Percentiles rank a stretch among this genome's conserved stretches.
These are phyloP conservation scores for Musa itinerans DNA, from an alignment of 176 grass and related monocot genomes.

Conservation along the genomic window DNA sequence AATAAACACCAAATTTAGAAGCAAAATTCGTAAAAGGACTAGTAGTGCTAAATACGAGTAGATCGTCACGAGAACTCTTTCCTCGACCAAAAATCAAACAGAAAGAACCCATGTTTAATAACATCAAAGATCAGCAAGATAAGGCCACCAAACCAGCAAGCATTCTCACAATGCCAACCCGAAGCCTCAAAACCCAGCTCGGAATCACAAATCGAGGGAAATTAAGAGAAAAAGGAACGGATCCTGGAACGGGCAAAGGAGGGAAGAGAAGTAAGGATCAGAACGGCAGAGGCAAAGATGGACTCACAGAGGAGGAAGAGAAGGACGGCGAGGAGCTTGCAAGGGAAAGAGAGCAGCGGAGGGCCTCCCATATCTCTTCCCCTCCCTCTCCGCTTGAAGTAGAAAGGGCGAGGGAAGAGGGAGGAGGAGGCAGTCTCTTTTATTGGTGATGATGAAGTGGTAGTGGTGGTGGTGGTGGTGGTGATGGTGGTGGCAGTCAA, in stretches of 20 bases:
- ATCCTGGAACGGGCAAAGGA: background rate
- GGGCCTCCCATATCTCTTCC: background rate
- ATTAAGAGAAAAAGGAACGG: background rate
- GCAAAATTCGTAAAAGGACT: background rate
- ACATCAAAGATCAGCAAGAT: background rate
- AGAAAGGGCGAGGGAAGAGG: background rate
- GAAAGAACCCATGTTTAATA: no score
- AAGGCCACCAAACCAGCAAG: background rate
- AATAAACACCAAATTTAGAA: background rate
- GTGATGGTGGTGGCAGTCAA: background rate
- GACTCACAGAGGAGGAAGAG: constrained; percentile 15
- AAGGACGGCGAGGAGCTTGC: background rate
- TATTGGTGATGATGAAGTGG: background rate
- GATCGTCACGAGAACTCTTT: background rate
- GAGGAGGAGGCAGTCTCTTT: background rate
- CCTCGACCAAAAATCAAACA: background rate
- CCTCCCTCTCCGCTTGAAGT: background rate
- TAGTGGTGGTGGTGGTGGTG: no score
- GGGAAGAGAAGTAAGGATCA: background rate
- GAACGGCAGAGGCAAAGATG: background rate
- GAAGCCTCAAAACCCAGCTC: background rate
- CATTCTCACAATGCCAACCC: background rate
- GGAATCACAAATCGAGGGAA: background rate
- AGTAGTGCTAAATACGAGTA: background rate
- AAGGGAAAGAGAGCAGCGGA: background rate